A percentile compares a stretch with the other conserved stretches of the same genome.
These are phyloP conservation scores for Trichosporon sp. DNA, from an alignment of 1,284 basidiomycete genomes.

Conservation along the genomic window DNA sequence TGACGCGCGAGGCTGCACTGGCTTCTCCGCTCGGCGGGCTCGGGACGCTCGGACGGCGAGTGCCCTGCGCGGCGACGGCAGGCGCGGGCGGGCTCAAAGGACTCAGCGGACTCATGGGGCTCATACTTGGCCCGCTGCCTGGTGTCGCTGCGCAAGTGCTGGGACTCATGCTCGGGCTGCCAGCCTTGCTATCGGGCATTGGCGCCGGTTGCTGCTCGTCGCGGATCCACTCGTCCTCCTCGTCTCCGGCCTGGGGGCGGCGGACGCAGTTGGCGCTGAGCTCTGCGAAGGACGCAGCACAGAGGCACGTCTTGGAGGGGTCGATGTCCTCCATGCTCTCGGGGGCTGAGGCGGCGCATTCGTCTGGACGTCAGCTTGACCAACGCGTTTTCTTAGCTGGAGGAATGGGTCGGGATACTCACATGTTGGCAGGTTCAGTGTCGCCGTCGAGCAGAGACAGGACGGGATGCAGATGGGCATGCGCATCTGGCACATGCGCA, in stretches of 20 bases:
- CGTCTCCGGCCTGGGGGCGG: slow-evolving; percentile 6
- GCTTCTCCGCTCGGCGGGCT: too few relatives aligned
- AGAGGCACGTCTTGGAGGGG: slow-evolving; percentile 41
- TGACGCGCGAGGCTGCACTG: too few relatives aligned
- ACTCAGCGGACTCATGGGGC: background rate
- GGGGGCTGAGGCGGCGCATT: slow-evolving; percentile 26
- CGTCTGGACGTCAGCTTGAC: slow-evolving; percentile 28
- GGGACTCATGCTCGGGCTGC: background rate
- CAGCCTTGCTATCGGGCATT: background rate
- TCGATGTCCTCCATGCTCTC: slow-evolving; percentile 33
- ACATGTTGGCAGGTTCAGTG: slow-evolving; percentile 50
- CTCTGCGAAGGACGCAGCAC: slow-evolving; percentile 44
- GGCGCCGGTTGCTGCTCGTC: background rate
- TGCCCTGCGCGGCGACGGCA: too few relatives aligned
- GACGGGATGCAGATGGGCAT: slow-evolving; percentile 49
- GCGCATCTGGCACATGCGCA: slow-evolving; percentile 51
- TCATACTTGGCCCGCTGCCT: background rate
- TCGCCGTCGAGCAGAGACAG: slow-evolving; percentile 43
- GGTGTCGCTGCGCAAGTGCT: background rate
- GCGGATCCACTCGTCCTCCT: slow-evolving; percentile 25
- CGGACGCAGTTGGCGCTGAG: slow-evolving; percentile 43
- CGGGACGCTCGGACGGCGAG: too few relatives aligned
- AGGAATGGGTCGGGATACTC: slow-evolving; percentile 25
- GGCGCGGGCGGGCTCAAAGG: background rate
- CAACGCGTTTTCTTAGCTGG: too few relatives aligned